Evolutionary conservation across 768 basidiomycete species (phyloP).

Genomic region (Pleurotus giganteus): DNA sequence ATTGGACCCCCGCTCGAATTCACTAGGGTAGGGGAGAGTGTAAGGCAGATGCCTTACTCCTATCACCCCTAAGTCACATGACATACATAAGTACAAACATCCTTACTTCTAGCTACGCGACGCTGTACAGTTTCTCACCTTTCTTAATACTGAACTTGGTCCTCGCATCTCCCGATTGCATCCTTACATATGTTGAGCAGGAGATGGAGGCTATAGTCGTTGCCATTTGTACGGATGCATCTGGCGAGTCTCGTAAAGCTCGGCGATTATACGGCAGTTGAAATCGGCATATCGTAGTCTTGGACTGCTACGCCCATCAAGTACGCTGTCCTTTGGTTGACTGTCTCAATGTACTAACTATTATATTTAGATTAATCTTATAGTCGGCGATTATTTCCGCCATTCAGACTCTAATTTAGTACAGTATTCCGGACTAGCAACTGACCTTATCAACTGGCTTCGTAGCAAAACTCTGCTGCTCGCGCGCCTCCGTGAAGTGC

Average conservation of each 20-base stretch:
- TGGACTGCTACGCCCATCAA: slow-evolving; percentile 34
- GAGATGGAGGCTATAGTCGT: slow-evolving; percentile 23
- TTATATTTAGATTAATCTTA: slow-evolving; percentile 31
- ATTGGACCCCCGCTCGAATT: no score
- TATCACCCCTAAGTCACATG: no score
- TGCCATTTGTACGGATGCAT: slow-evolving; percentile 32
- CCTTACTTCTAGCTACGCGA: no score
- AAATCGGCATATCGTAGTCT: slow-evolving; percentile 23
- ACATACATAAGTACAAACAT: no score
- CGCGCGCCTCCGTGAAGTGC: slow-evolving; percentile 17
- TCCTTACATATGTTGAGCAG: no score
- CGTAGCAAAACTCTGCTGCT: slow-evolving; percentile 30
- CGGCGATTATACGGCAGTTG: slow-evolving; percentile 12
- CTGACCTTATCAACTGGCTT: slow-evolving; percentile 37
- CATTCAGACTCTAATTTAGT: slow-evolving; percentile 17
- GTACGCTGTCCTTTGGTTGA: slow-evolving; percentile 10
- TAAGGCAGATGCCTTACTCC: no score
- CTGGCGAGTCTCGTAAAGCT: slow-evolving; percentile 31
- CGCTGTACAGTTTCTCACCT: no score
- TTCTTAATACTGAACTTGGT: no score
- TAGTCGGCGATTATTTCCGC: slow-evolving; percentile 37
- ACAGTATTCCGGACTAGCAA: slow-evolving; percentile 21
- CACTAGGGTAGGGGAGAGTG: no score
- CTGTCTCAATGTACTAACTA: not conserved
- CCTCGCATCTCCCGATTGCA: no score